Evolutionary conservation across 257 asterid genomes (phyloP).

Genomic region (Petunia axillaris): DNA sequence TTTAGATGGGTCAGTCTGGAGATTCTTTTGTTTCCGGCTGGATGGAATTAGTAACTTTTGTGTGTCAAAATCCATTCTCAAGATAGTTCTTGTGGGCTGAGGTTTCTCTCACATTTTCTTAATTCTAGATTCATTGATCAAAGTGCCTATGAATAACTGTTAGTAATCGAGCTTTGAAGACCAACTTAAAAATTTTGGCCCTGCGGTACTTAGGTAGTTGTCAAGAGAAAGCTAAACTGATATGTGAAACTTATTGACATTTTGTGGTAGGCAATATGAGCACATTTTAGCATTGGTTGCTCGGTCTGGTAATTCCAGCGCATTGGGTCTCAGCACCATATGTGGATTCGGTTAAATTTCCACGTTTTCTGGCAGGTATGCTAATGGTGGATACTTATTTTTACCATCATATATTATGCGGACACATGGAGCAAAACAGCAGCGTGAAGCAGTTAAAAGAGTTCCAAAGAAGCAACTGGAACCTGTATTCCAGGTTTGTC

Average conservation of each 20-base stretch:
- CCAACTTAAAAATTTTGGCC: not conserved
- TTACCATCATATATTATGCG: slow-evolving; percentile 95
- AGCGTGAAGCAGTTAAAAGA: slow-evolving; percentile 78
- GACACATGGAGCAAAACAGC: slow-evolving; percentile 96
- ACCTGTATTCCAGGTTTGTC: slow-evolving; percentile 73
- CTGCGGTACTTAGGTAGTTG: not conserved
- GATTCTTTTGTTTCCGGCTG: not conserved
- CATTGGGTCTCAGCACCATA: slow-evolving; percentile 12
- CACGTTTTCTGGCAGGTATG: slow-evolving; percentile 59
- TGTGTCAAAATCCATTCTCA: not conserved
- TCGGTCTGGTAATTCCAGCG: slow-evolving; percentile 2
- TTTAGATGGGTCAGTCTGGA: not conserved
- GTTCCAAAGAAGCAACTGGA: slow-evolving; percentile 68
- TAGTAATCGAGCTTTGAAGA: not conserved
- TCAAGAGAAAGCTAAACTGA: not conserved
- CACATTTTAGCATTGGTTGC: slow-evolving; percentile 14
- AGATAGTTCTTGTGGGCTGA: slow-evolving; percentile 1
- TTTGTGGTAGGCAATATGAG: slow-evolving; percentile 3
- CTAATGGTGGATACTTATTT: slow-evolving; percentile 88
- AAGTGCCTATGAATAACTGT: not conserved
- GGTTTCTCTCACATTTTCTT: not conserved
- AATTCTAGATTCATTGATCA: not conserved
- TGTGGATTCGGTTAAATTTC: not conserved
- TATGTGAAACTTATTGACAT: not conserved
- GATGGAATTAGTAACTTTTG: not conserved